These are phyloP conservation scores for Fusarium sp. DNA, from an alignment of 2,329 filamentous ascomycete genomes.

Conservation along the genomic window DNA sequence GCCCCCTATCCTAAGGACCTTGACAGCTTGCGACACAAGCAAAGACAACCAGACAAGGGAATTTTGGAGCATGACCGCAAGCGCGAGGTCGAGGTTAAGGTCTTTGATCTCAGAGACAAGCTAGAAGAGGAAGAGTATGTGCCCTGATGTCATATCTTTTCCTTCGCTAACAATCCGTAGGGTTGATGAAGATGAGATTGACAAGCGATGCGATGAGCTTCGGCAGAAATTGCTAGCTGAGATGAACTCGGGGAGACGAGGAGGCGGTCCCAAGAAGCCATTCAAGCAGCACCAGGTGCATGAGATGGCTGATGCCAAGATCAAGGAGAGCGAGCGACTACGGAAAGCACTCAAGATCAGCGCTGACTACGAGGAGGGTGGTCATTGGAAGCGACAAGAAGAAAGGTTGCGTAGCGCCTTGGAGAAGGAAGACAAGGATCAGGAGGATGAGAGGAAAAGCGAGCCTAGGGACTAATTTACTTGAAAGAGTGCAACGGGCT, in stretches of 20 bases:
- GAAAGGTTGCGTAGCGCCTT: slow-evolving; percentile 67
- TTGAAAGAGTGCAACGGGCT: neutral
- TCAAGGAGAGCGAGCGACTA: slow-evolving; percentile 91
- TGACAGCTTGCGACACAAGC: slow-evolving; percentile 76
- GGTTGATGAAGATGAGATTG: slow-evolving; percentile 90
- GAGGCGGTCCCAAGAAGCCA: slow-evolving; percentile 56
- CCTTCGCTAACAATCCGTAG: slow-evolving; percentile 54
- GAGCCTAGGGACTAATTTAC: slow-evolving; percentile 31
- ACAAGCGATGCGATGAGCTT: slow-evolving; percentile 64
- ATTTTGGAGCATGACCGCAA: slow-evolving; percentile 96
- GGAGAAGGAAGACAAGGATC: slow-evolving; percentile 53
- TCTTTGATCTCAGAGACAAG: slow-evolving; percentile 88
- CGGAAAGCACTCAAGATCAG: slow-evolving; percentile 88
- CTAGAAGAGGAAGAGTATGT: slow-evolving; percentile 89
- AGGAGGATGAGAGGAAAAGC: slow-evolving; percentile 54
- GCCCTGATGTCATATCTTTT: neutral
- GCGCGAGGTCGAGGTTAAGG: slow-evolving; percentile 90
- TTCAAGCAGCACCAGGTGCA: slow-evolving; percentile 96
- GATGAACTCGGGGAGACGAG: slow-evolving; percentile 50
- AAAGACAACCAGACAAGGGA: slow-evolving; percentile 87
- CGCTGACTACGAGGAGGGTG: slow-evolving; percentile 85
- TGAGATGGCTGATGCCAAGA: slow-evolving; percentile 95
- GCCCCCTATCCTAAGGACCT: slow-evolving; percentile 81
- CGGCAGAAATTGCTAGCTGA: slow-evolving; percentile 56
- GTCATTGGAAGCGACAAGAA: slow-evolving; percentile 87